Base-by-base conservation (phyloP, 768 basidiomycete genomes). In the Rhodocollybia butyracea region DNA sequence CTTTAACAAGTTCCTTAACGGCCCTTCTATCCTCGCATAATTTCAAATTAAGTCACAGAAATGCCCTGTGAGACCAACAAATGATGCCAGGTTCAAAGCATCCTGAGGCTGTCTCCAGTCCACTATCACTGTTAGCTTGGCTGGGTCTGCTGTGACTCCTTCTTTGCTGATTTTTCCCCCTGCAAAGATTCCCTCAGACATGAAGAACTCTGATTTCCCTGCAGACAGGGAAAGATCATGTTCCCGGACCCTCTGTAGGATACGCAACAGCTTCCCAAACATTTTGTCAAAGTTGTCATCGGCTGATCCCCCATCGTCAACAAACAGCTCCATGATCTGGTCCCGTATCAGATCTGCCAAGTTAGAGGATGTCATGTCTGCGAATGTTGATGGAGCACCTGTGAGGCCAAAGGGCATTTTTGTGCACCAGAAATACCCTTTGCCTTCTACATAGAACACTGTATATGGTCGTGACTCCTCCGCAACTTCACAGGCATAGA, bases 161-260 rank as follows among this genome's bases (percentile, higher is more conserved):
- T 59, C 46, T 2, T 17, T 17, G 2, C 56, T 47, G 15, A 59
- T 36, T 24, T 13, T 31, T 17, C 52, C 39, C 6, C 58, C 51
- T 32, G 31, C 57, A 30, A 59, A 59, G 10, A 30, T 2, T 38
- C 1, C 36, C 1, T 59, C 5, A 42, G 57, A 50, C 1, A 19
- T 36, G 19, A 68, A 57, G 21, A 69, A 51, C 13, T 52, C 24
- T 0, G 52, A 36, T 26, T 54, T 54, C 7, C 6, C 43, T 3
- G 74, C 61, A 2, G 75, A 72, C 1, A 79, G 57, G 0, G 73
- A 77, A 17, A 78, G 51, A 0, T 45, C 26, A 41, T 21, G 6
- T 5, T 7, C 22, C 21, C 40, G 52, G 19, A 54, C 41, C 46
- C 52, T 13, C 13, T 13, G 15, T 7, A 54, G 32, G 17, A 54